Evolutionary conservation across 768 basidiomycete genomes (phyloP), one percentile per base, ranked within the genome.

Genomic region (Trametes coccinea): DNA sequence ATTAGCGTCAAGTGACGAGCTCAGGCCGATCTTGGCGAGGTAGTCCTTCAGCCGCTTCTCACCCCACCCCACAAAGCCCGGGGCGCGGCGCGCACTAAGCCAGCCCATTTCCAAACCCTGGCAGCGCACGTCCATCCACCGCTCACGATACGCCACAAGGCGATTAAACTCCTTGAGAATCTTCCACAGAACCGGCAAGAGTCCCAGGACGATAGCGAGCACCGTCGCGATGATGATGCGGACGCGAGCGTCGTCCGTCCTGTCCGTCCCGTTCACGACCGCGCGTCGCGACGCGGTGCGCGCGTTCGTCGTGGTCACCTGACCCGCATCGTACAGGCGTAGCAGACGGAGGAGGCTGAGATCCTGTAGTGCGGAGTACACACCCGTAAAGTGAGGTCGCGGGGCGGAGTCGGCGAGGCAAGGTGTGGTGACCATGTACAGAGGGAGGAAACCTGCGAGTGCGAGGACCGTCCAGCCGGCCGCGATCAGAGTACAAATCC

Each of bases 311-410:
- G 73, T 69, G 57, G 65, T 69, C 17, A 47, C 72, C 46, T 62
- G 58, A 34, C 57, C 48, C 39, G 52, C 46, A 60, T 88, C 83
- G 39, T 91, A 71, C 13, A 88, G 70, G 22, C 83, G 81, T 53
- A 94, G 74, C n/a, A 93, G 80, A 2, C 90, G 83, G 37, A 91
- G 72, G n/a, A 94, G 72, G 62, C 86, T 89, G 58, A 94, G 80
- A 70, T 94, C 92, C 57, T 89, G 83, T 13, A 93, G 76, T 0
- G 83, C 84, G 2, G 89, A 88, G 59, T 84, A 86, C 5, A 80
- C 78, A 5, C 91, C 90, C 40, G 78, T 78, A 65, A 80, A 86
- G 8, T 68, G 67, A 5, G 81, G 73, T 0, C 76, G 62, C 0
- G 77, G 70, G 2, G 81, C 77, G 0, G 82, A 79, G 30, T 84